A percentile compares a stretch with the other conserved stretches of the same genome.
Evolutionary conservation across 2,329 filamentous ascomycete genomes (phyloP).

Genomic region (Arthrobotrys megalospora): DNA sequence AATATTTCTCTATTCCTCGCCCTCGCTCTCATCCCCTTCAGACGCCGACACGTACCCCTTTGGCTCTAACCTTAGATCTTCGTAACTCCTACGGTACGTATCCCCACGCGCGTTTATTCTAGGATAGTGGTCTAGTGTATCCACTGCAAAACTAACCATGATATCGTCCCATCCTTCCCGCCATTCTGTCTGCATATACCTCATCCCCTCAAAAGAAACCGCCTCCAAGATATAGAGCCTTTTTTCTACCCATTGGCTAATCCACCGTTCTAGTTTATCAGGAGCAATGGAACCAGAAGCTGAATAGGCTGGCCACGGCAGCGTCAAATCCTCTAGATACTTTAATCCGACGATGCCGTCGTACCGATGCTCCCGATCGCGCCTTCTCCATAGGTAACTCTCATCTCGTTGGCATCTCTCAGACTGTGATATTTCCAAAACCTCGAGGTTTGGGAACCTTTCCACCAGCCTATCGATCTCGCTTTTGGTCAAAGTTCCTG

Average conservation of each 20-base stretch:
- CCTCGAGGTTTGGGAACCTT: conserved; percentile 7
- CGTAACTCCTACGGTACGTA: background rate
- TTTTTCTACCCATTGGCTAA: background rate
- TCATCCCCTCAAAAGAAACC: background rate
- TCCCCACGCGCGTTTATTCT: background rate
- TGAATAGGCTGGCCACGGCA: conserved; percentile 8
- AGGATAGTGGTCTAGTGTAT: background rate
- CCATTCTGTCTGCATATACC: background rate
- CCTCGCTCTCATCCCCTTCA: too few relatives aligned
- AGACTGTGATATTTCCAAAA: background rate
- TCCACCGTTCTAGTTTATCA: background rate
- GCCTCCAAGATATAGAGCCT: background rate
- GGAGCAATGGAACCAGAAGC: background rate
- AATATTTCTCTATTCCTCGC: too few relatives aligned
- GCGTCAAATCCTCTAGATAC: background rate
- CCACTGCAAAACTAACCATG: background rate
- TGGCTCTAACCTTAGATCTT: too few relatives aligned
- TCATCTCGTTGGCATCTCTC: background rate
- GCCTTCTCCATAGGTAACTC: background rate
- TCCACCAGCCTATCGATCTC: background rate
- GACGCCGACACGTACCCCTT: too few relatives aligned
- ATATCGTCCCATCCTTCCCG: background rate
- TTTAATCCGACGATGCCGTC: background rate
- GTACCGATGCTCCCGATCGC: background rate
- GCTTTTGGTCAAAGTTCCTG: background rate